Evolutionary conservation across 257 asterid species (phyloP), one percentile per base, ranked within the genome.

Genomic region (Gardenia jasminoides): DNA sequence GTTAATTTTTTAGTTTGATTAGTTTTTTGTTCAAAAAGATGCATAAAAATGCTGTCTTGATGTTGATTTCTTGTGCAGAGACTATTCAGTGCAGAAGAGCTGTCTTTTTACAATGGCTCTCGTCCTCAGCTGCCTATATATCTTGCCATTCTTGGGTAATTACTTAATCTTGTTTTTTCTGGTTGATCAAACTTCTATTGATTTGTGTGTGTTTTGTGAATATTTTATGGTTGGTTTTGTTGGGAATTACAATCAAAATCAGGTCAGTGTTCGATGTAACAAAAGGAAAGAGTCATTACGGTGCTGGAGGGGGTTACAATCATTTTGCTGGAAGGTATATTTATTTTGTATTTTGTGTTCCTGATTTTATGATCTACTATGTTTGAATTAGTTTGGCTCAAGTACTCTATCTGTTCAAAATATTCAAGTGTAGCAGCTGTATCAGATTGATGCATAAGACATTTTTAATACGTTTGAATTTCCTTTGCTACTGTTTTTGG

Each of bases 181-280:
- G 52, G 8, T 13, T 46, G 28, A 16, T 24, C 31, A 7, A 9
- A 10, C n/a, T 54, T 81, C 24, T 20, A 28, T 28, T 22, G 1
- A 12, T 13, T 15, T 5, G 2, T 50, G 3, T 50, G 3, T 50
- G 19, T 50, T 50, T 50, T 50, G 15, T 47, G 15, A 13, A 4
- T 11, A 58, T 47, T 66, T 58, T 24, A 70, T 65, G 75, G 58
- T 58, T 39, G 41, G 13, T 68, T 16, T 44, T 73, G 11, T 54
- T 67, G 5, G 43, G 78, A 28, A 48, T 74, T 54, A n/a, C n/a
- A 28, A 48, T 54, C 26, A 3, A 50, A 50, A 68, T 75, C 88
- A 94, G 98, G 83, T 94, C 98, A 50, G 99, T 94, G 74, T 94
- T 93, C 85, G 99, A 94, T 88, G 99, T 94, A 54, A 94, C 90